phyloP scores from a whole-genome alignment of 257 asterid species.

The Nicotiana tomentosiformis region DNA sequence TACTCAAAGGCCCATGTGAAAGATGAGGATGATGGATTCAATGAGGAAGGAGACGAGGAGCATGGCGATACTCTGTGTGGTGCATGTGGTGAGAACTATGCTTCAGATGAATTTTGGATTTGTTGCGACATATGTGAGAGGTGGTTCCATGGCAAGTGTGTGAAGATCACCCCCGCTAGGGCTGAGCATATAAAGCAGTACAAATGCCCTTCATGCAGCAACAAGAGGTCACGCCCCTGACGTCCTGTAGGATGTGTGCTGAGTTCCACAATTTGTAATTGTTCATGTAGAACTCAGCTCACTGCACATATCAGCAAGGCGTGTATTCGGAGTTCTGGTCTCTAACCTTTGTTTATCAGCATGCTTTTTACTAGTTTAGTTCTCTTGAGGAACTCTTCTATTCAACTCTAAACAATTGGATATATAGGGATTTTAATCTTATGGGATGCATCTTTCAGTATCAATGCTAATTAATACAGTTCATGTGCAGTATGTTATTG shows the following conservation, averaged over 20 bases:
- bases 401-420: too few relatives aligned
- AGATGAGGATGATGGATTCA: not conserved
- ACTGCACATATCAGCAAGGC: too few relatives aligned
- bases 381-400: too few relatives aligned
- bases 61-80: conserved; percentile 64
- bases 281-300: too few relatives aligned
- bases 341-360: not conserved
- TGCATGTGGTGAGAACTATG: conserved; percentile 66
- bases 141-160: conserved; percentile 23
- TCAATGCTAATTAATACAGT: too few relatives aligned
- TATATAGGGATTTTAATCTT: too few relatives aligned
- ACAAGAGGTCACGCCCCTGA: too few relatives aligned
- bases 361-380: not conserved
- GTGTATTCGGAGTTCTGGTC: not conserved
- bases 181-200: conserved; percentile 83
- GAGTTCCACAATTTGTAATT: too few relatives aligned
- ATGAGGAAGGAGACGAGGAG: conserved; percentile 35
- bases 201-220: conserved; percentile 22
- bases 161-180: conserved; percentile 1
- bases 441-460: too few relatives aligned
- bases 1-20: not conserved
- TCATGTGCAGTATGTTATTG: too few relatives aligned
- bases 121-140: conserved; percentile 68
- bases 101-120: conserved; percentile 71
- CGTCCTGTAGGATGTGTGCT: too few relatives aligned